These are phyloP conservation scores for Talaromyces thailandensis DNA, from an alignment of 495 filamentous ascomycete species.

Conservation along the genomic window DNA sequence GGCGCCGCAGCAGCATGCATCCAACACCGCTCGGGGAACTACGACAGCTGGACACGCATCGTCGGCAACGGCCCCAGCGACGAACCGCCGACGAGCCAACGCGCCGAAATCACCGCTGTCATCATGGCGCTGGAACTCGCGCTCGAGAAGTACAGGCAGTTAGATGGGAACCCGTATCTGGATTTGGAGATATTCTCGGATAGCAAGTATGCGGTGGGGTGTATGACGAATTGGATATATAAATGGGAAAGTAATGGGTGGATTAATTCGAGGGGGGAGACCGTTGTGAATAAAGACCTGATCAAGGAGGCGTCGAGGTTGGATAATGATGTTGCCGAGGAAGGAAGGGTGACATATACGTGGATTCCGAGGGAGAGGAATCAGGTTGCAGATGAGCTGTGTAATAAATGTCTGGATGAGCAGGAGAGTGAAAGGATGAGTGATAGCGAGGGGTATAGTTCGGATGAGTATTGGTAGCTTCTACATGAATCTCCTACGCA, in stretches of 20 bases:
- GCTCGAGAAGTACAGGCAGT: conserved; percentile 14
- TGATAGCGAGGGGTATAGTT: background rate
- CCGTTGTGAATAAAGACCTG: background rate
- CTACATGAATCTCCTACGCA: no score
- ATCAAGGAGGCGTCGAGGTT: conserved; percentile 14
- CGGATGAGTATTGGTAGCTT: background rate
- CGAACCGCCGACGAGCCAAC: conserved; percentile 25
- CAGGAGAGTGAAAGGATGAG: background rate
- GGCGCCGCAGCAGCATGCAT: conserved; percentile 28
- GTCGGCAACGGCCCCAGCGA: background rate
- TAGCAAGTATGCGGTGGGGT: background rate
- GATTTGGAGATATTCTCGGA: conserved; percentile 18
- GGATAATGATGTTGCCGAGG: conserved; percentile 12
- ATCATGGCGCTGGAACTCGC: conserved; percentile 28
- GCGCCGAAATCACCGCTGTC: conserved; percentile 29
- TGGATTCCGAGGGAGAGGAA: background rate
- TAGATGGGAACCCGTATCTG: conserved; percentile 18
- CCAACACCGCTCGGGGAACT: background rate
- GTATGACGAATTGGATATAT: conserved; percentile 1
- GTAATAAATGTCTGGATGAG: background rate
- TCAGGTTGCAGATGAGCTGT: background rate
- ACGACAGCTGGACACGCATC: background rate
- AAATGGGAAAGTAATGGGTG: background rate
- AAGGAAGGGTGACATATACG: conserved; percentile 19
- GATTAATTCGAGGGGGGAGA: background rate